phyloP scores from a whole-genome alignment of 2,329 filamentous ascomycete genomes.

The Dryadomyces quercus-mongolicae region DNA sequence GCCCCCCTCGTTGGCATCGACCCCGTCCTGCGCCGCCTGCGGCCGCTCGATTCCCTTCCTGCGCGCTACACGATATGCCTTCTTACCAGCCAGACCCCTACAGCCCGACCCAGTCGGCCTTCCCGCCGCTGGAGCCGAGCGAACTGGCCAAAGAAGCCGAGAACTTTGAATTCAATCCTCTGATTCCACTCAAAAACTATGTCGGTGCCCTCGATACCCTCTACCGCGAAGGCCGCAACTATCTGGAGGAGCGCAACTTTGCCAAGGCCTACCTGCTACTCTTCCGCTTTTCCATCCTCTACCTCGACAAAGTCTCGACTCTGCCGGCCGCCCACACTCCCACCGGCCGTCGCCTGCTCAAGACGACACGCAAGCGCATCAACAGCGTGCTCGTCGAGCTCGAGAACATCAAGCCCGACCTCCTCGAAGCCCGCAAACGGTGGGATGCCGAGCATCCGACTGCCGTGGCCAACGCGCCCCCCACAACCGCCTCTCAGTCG shows the following conservation, averaged over 20 bases:
- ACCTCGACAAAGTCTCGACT: constrained; percentile 58
- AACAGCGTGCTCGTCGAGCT: constrained; percentile 54
- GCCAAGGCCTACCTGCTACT: constrained; percentile 82
- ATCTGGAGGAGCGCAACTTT: constrained; percentile 74
- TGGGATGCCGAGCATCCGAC: constrained; percentile 41
- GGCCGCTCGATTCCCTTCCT: not conserved
- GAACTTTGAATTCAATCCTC: constrained; percentile 68
- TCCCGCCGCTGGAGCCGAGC: constrained; percentile 55
- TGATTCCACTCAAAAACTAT: constrained; percentile 71
- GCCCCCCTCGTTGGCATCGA: too few relatives aligned
- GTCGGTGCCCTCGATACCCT: constrained; percentile 68
- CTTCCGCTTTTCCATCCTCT: constrained; percentile 79
- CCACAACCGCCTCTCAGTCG: not conserved
- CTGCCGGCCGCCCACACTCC: constrained; percentile 66
- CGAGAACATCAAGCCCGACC: constrained; percentile 67
- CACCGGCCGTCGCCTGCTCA: constrained; percentile 52
- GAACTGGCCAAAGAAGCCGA: constrained; percentile 67
- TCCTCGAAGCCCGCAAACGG: constrained; percentile 57
- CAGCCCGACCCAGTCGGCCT: not conserved
- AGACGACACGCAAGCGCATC: constrained; percentile 34
- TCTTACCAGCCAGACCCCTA: too few relatives aligned
- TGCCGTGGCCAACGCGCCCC: too few relatives aligned
- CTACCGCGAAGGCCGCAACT: constrained; percentile 72
- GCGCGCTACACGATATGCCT: not conserved
- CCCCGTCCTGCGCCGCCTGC: not conserved